These are phyloP conservation scores for Starmerella ratchasimensis DNA, from an alignment of 805 yeast genomes.

Conservation along the genomic window DNA sequence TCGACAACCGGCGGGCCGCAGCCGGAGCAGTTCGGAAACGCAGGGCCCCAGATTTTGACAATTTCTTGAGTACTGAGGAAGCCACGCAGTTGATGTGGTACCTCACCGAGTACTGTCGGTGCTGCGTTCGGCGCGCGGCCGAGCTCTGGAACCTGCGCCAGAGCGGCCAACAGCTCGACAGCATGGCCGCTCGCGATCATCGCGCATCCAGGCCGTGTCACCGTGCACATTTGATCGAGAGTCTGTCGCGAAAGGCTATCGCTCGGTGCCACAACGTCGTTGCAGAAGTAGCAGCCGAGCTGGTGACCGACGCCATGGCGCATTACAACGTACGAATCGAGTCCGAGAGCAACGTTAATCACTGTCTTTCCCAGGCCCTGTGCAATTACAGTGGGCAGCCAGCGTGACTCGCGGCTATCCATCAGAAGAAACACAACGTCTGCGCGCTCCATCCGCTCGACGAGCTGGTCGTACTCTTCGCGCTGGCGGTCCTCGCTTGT, in stretches of 20 bases:
- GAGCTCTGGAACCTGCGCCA: conserved; percentile 51
- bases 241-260: conserved; percentile 81
- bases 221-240: conserved; percentile 97
- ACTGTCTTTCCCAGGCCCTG: conserved; percentile 55
- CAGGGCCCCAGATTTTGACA: conserved; percentile 53
- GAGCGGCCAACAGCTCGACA: conserved; percentile 64
- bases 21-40: conserved; percentile 71
- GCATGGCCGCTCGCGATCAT: conserved; percentile 74
- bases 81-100: conserved; percentile 89
- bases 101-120: conserved; percentile 43
- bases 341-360: conserved; percentile 87
- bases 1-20: conserved; percentile 54
- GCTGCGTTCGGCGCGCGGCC: conserved; percentile 33
- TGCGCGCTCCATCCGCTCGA: conserved; percentile 43
- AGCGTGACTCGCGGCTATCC: conserved; percentile 92
- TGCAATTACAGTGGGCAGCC: conserved; percentile 90
- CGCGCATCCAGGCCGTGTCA: conserved; percentile 93
- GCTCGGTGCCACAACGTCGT: conserved; percentile 87
- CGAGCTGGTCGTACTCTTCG: conserved; percentile 40
- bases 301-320: conserved; percentile 58
- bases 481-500: conserved; percentile 40
- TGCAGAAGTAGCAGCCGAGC: conserved; percentile 90
- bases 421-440: conserved; percentile 70
- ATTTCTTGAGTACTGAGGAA: conserved; percentile 55
- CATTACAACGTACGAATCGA: conserved; percentile 86